Conservation (phyloP, 1,139 yeast species). For the Lodderomyces orthopsilosis region DNA sequence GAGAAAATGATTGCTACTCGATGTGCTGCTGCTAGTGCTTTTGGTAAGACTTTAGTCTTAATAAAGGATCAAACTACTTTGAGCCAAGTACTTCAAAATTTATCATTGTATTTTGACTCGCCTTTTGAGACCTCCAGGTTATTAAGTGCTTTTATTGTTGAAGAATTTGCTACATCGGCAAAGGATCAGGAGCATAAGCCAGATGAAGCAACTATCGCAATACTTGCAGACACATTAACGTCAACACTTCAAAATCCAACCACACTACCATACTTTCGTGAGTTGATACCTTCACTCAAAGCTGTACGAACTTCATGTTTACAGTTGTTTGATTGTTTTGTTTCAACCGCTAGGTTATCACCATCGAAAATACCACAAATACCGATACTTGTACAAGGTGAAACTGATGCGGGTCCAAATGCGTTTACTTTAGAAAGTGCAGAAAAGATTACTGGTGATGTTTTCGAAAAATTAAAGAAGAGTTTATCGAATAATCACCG, state of each 20-base stretch:
- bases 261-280: conserved; percentile 62
- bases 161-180: conserved; percentile 60
- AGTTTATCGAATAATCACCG: conserved; percentile 69
- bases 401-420: conserved; percentile 89
- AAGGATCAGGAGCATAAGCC: conserved; percentile 17
- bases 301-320: conserved; percentile 86
- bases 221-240: conserved; percentile 31
- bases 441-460: conserved; percentile 61
- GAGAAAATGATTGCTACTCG: conserved; percentile 76
- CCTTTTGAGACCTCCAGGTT: conserved; percentile 81
- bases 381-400: conserved; percentile 92
- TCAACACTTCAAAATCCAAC: conserved; percentile 43
- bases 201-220: conserved; percentile 14
- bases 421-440: conserved; percentile 86
- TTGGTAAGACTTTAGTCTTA: conserved; percentile 67
- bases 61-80: conserved; percentile 42
- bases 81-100: conserved; percentile 34
- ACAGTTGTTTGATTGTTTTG: conserved; percentile 74
- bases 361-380: conserved; percentile 77
- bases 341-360: conserved; percentile 71
- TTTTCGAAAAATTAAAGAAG: conserved; percentile 63
- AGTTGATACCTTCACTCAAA: conserved; percentile 80
- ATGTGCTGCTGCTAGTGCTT: conserved; percentile 70
- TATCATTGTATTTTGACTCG: conserved; percentile 46
- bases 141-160: conserved; percentile 64